A percentile compares a stretch with the other conserved stretches of the same genome.
Evolutionary conservation across 306 rosid genomes (phyloP).

Genomic region (Arachis hypogaea): DNA sequence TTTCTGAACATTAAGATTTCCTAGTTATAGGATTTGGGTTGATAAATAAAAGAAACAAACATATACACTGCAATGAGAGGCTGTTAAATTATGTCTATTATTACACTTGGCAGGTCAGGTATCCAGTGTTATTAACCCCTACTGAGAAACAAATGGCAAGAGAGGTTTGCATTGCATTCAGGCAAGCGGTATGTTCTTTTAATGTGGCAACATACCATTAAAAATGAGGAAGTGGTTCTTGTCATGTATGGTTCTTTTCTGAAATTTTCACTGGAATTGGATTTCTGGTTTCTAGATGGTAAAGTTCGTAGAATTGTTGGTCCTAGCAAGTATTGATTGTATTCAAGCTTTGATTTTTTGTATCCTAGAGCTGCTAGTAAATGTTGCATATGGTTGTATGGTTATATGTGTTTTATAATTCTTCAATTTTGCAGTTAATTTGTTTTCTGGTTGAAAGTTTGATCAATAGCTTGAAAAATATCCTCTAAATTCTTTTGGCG

Average conservation of each 20-base stretch:
- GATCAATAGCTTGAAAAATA: not conserved
- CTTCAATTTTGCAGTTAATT: constrained; percentile 19
- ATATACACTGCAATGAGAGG: constrained; percentile 18
- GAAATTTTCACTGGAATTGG: constrained; percentile 27
- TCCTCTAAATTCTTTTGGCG: not conserved
- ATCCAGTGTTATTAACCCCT: constrained; percentile 94
- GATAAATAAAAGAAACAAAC: constrained; percentile 5
- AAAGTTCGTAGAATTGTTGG: constrained; percentile 32
- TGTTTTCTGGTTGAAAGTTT: constrained; percentile 3
- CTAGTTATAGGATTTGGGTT: not conserved
- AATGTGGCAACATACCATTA: constrained; percentile 30
- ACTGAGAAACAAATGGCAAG: constrained; percentile 95
- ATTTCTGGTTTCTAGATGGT: constrained; percentile 24
- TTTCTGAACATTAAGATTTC: constrained; percentile 4
- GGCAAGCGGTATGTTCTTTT: constrained; percentile 78
- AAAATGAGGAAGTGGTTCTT: not conserved
- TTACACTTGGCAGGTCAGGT: constrained; percentile 76
- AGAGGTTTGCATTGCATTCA: constrained; percentile 91
- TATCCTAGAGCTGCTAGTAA: constrained; percentile 1
- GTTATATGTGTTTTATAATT: not conserved
- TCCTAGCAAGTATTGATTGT: constrained; percentile 7
- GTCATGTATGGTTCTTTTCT: constrained; percentile 13
- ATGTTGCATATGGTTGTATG: constrained; percentile 6
- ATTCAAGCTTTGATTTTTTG: constrained; percentile 23
- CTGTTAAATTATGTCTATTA: constrained; percentile 33